These are phyloP conservation scores for Schwanniomyces vanrijiae DNA, from an alignment of 805 yeast genomes.

Conservation along the genomic window DNA sequence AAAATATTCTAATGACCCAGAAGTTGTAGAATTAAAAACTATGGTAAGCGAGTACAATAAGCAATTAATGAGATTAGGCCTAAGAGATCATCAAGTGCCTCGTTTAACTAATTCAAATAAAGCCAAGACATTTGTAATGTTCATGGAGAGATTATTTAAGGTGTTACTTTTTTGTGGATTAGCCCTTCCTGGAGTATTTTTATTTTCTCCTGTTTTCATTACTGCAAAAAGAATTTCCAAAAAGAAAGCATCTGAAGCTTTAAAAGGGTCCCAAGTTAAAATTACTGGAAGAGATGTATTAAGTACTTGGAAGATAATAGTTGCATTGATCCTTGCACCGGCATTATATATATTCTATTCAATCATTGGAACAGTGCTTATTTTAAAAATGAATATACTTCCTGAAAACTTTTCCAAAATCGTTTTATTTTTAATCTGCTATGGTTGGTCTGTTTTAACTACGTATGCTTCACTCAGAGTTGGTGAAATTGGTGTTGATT, in stretches of 20 bases:
- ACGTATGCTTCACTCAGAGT: slow-evolving; percentile 42
- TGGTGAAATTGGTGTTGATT: slow-evolving; percentile 44
- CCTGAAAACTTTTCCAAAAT: slow-evolving; percentile 11
- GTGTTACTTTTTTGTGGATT: slow-evolving; percentile 30
- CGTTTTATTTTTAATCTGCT: slow-evolving; percentile 28
- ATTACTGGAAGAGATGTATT: slow-evolving; percentile 42
- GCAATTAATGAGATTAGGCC: slow-evolving; percentile 28
- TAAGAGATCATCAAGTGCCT: slow-evolving; percentile 44
- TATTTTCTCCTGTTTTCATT: slow-evolving; percentile 42
- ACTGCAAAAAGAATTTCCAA: slow-evolving; percentile 32
- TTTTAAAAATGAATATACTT: slow-evolving; percentile 14
- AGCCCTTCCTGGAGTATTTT: slow-evolving; percentile 36
- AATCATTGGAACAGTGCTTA: slow-evolving; percentile 27
- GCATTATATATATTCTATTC: slow-evolving; percentile 39
- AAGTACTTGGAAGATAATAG: slow-evolving; percentile 44
- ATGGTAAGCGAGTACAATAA: slow-evolving; percentile 35
- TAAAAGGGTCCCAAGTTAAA: slow-evolving; percentile 39
- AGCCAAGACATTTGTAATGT: slow-evolving; percentile 19
- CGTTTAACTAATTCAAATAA: slow-evolving; percentile 22
- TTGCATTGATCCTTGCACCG: slow-evolving; percentile 42
- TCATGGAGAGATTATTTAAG: slow-evolving; percentile 24
- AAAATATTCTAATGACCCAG: slow-evolving; percentile 31
- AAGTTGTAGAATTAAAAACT: slow-evolving; percentile 28
- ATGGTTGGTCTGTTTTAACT: slow-evolving; percentile 36
- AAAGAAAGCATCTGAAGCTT: slow-evolving; percentile 37